Evolutionary conservation across 208 protist species (phyloP), one percentile per base, ranked within the genome.

Genomic region (Strigomonas culicis): DNA sequence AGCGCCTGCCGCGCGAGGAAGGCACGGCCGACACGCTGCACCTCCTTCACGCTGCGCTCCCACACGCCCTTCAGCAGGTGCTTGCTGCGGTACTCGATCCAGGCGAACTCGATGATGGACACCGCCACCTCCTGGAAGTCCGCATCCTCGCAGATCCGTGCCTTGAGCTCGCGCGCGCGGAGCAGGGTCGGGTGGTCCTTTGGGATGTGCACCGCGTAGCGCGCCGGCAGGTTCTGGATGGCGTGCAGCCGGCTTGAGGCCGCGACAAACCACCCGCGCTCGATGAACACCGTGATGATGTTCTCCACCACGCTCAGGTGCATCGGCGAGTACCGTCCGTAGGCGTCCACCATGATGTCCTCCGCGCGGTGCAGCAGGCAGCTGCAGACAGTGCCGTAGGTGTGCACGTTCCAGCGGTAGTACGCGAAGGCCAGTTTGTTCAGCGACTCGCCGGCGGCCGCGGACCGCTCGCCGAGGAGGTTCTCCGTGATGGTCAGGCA

Each of bases 351-450:
- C 68, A 76, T 77, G 39, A 80, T 82, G 22, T 57, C 74, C 68
- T 84, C 78, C 10, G 78, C 70, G 50, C 69, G 76, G 25, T 79
- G 75, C 21, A 88, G 65, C n/a, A 88, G 68, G 66, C 75, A 84
- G 50, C 58, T 70, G 50, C 75, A 79, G 51, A 77, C 69, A 21
- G 82, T 55, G 50, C 78, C 82, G 57, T 70, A 84, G 49, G 65
- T 66, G n/a, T 49, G 63, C 22, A 60, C 69, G 49, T 84, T 70
- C 75, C 78, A 84, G 47, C 65, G 56, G 67, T 79, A 88, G 67
- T 84, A 88, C 3, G 79, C 72, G 53, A 77, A 79, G 22, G 75
- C 69, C 22, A 88, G 64, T 59, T 80, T 79, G 67, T 84, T 82
- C 30, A 84, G 66, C 44, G 79, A 58, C 61, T 80, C 72, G 19